Base-by-base conservation (phyloP, 1,284 basidiomycete species). In the Leccinum subatratum region DNA sequence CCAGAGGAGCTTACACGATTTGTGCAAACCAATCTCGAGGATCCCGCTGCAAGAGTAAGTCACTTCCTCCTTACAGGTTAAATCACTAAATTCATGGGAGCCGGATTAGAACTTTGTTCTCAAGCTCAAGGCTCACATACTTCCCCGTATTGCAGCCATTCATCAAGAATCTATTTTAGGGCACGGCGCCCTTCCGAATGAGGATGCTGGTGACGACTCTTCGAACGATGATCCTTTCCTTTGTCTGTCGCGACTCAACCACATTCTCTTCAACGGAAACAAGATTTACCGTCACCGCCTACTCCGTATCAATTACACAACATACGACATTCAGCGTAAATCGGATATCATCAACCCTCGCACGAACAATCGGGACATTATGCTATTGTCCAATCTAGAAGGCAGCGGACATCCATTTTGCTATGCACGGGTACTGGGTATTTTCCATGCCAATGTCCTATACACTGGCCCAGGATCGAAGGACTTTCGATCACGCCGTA, bases 1-100 rank as follows among this genome's bases (percentile, higher is more conserved):
- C 61, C 45, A 1, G 34, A 68, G 14, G 63, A 70, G n/a, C 39
- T 78, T 5, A 61, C 61, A 2, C 22, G 59, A 3, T 75, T 71
- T 66, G n/a, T 70, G 11, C 54, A 57, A 37, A 12, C 9, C 1
- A 57, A 57, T 7, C 30, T 57, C 8, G 28, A 57, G 12, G 28
- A 57, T 9, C 28, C 56, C 6, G 28, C 56, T 58, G 18, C 56
- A 30, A 57, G 56, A 14, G 28, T 57, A 6, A 57, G 56, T 30
- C 12, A 3, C 16, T 3, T 20, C 11, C 16, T 11, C 5, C 9
- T 30, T n/a, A 18, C 28, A 8, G 16, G 6, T n/a, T 30, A 2
- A 25, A 4, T 28, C 8, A 25, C 56, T 18, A 7, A 57, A 57
- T 18, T 30, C 6, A 14, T 6, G 28, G 2, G 16, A 37, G 34